Evolutionary conservation across 2,329 filamentous ascomycete genomes (phyloP).

Genomic region (Bisporella sp.): DNA sequence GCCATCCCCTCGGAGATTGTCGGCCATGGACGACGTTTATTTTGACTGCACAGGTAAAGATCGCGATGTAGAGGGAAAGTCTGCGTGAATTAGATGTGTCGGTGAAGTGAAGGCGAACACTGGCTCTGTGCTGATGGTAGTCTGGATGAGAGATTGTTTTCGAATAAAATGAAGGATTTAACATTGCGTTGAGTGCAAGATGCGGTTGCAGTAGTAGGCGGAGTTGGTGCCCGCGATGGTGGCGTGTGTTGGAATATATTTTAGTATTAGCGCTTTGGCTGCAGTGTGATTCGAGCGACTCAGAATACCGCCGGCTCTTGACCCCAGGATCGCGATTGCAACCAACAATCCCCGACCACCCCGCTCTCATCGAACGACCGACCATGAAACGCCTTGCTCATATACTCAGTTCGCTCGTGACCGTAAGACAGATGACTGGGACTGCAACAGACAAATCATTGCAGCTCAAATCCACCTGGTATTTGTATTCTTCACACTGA

Average conservation of each 20-base stretch:
- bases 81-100: too few relatives aligned
- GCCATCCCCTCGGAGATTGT: conserved; percentile 8
- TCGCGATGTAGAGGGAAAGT: neutral
- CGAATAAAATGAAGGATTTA: conserved; percentile 3
- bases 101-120: too few relatives aligned
- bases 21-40: conserved; percentile 1
- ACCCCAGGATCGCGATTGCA: too few relatives aligned
- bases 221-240: too few relatives aligned
- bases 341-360: too few relatives aligned
- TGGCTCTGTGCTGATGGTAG: too few relatives aligned
- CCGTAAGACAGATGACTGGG: neutral
- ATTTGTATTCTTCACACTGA: too few relatives aligned
- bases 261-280: neutral
- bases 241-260: conserved; percentile 1
- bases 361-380: too few relatives aligned
- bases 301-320: neutral
- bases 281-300: neutral
- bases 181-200: neutral
- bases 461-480: neutral
- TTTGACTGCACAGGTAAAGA: conserved; percentile 3
- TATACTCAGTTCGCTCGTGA: neutral
- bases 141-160: too few relatives aligned
- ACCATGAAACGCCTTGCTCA: too few relatives aligned
- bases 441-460: neutral
- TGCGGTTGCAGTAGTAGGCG: neutral